These are phyloP conservation scores for Pythium angustatum DNA, from an alignment of 352 stramenopile genomes.

Conservation along the genomic window DNA sequence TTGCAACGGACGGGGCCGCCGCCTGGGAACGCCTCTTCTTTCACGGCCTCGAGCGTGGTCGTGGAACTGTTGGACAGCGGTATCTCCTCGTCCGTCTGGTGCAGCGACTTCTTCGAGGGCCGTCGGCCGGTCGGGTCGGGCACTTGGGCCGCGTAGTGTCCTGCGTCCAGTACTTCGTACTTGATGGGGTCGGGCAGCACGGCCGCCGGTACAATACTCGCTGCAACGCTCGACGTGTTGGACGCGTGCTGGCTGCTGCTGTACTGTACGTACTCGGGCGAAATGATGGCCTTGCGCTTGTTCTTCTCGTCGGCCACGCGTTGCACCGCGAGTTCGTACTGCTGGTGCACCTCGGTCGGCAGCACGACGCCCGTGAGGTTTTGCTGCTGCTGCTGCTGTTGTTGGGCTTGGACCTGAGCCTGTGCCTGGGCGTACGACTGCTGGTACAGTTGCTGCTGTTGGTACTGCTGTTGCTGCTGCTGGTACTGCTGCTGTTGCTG, in stretches of 20 bases:
- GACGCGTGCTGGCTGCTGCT: too few species aligned
- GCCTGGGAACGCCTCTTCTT: conserved; percentile 10
- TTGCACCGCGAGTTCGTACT: conserved; percentile 43
- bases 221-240: neutral
- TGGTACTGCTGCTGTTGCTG: neutral
- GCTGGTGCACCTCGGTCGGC: conserved; percentile 34
- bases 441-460: conserved; percentile 1
- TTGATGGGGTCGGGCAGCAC: conserved; percentile 28
- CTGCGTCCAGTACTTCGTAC: conserved; percentile 15
- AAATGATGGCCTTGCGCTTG: conserved; percentile 83
- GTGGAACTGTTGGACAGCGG: neutral
- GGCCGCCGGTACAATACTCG: too few species aligned
- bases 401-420: neutral
- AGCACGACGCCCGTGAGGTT: conserved; percentile 4
- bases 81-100: conserved; percentile 25
- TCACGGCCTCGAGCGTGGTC: conserved; percentile 4
- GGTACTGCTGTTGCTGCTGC: neutral
- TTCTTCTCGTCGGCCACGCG: conserved; percentile 69
- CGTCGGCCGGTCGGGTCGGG: conserved; percentile 58
- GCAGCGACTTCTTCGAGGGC: conserved; percentile 67
- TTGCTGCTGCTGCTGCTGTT: neutral
- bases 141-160: conserved; percentile 55
- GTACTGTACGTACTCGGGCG: conserved; percentile 83
- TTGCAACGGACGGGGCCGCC: conserved; percentile 54
- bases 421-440: neutral